Percentiles rank a stretch among this genome's conserved stretches.
Evolutionary conservation across 176 grass and related monocot genomes (phyloP).

Genomic region (Carex scoparia): DNA sequence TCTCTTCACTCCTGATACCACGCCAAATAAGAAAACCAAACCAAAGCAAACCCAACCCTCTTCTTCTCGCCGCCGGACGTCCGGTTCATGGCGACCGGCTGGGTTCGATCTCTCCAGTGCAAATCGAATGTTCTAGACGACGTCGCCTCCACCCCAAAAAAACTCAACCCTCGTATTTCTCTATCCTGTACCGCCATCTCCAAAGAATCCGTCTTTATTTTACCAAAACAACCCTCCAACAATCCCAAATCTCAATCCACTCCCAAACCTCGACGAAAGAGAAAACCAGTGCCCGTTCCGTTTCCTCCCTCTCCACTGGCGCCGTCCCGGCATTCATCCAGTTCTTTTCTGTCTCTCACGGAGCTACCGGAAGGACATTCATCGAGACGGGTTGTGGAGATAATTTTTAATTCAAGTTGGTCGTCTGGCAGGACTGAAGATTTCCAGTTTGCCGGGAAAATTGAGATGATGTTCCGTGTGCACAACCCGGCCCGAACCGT

Average conservation of each 20-base stretch:
- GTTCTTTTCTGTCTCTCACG: constrained; percentile 56
- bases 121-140: constrained; percentile 67
- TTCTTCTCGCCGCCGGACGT: constrained; percentile 2
- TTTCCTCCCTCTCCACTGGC: constrained; percentile 36
- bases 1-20: not conserved
- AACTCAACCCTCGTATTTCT: constrained; percentile 32
- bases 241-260: constrained; percentile 11
- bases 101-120: constrained; percentile 81
- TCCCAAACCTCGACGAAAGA: constrained; percentile 22
- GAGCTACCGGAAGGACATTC: constrained; percentile 76
- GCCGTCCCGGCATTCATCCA: not conserved
- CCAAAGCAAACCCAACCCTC: not conserved
- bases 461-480: constrained; percentile 94
- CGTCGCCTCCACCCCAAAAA: constrained; percentile 36
- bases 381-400: constrained; percentile 82
- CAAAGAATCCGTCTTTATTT: constrained; percentile 24
- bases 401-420: constrained; percentile 89
- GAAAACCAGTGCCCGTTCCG: constrained; percentile 11
- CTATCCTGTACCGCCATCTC: constrained; percentile 56
- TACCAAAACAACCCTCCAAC: constrained; percentile 18
- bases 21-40: not conserved
- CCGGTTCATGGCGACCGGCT: constrained; percentile 53
- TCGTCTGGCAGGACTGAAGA: not conserved
- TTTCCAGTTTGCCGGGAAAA: constrained; percentile 46
- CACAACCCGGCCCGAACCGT: constrained; percentile 69